Base-by-base conservation (phyloP, 768 basidiomycete species). In the Gelatoporia subvermispora region DNA sequence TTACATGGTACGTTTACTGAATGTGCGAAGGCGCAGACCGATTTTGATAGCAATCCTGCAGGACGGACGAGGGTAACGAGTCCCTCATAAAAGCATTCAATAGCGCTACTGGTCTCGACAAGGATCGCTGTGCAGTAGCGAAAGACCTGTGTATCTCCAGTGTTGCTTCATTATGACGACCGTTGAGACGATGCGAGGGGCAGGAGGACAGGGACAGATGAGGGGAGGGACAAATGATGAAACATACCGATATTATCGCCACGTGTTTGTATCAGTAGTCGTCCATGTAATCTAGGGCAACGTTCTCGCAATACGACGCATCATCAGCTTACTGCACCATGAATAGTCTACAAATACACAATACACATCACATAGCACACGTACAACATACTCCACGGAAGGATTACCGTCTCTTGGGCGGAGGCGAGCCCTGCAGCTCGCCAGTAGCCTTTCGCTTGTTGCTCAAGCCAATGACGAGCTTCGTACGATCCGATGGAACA, bases 51-150 rank as follows among this genome's bases (percentile, higher is more conserved):
- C 43, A 20, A 49, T 45, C 21, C 35, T 45, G 2, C 51, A 94
- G 93, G 93, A 81, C 72, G 41, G 93, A 95, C 60, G 90, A 96
- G 36, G 83, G 84, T 1, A 83, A 93, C 55, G 82, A 81, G 9
- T 80, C 84, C 0, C 75, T 93, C 11, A 68, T 85, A 11, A 82
- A 83, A 60, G 85, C 85, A 1, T 95, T 95, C 57, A 77, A 81
- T 58, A 77, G 68, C 40, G 81, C 76, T 0, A 79, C 79, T 51
- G 85, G 84, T 1, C 71, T 75, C 41, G 93, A 95, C 58, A 87
- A 86, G 65, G 89, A 82, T 49, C 76, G 88, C 38, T 84, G 76
- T 60, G 68, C 72, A 7, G 75, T 95, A 2, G 68, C 87, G 44
- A 85, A 78, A 59, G 90, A 95, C 60, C 66, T 93, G 35, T 75